Base-by-base conservation (phyloP, 2,329 filamentous ascomycete genomes). In the Pseudogymnoascus sp. region DNA sequence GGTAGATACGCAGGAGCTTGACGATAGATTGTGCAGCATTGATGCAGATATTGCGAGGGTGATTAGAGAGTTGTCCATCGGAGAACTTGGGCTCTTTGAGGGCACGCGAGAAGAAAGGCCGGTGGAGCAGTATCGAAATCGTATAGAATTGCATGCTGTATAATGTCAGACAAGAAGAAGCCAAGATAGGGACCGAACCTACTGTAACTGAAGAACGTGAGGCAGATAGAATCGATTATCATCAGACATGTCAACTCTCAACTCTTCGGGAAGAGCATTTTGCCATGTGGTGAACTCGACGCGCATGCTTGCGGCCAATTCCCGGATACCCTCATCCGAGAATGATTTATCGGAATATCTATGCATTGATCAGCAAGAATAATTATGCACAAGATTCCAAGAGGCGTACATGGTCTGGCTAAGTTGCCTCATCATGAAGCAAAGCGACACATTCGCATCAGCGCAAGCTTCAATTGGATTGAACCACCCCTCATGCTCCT, bases 371-470 rank as follows among this genome's bases (percentile, higher is more conserved):
- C 16, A 63, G 62, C 10, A 61, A 61, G 12, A 26, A 26, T 5
- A 1, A 26, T n/a, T 23, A 19, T 45, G 16, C 35, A 11, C 10
- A 33, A 23, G 6, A 33, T 45, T 23, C 21, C 16, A 31, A 5
- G 26, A 38, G 4, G 16, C 7, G 37, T 61, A 63, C 62, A 63
- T 11, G 29, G 58, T 63, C 33, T 63, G 55, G 37, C 37, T 63
- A 61, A 63, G 55, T 38, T 63, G 62, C 33, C 55, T 63, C 62
- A 63, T 63, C 62, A 63, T 63, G 26, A 61, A 49, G 58, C 62
- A 63, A 37, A 63, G 62, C 38, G 37, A 43, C 8, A 63, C 35
- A 55, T 61, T 63, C n/a, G 62, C 62, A 43, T 61, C 39, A n/a
- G 62, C 38, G 37, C 58, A 63, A 23, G 62, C 55, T 19, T 63